Base-by-base conservation (phyloP, 192 early-diverging fungal genomes). In the Backusella liffmaniae region DNA sequence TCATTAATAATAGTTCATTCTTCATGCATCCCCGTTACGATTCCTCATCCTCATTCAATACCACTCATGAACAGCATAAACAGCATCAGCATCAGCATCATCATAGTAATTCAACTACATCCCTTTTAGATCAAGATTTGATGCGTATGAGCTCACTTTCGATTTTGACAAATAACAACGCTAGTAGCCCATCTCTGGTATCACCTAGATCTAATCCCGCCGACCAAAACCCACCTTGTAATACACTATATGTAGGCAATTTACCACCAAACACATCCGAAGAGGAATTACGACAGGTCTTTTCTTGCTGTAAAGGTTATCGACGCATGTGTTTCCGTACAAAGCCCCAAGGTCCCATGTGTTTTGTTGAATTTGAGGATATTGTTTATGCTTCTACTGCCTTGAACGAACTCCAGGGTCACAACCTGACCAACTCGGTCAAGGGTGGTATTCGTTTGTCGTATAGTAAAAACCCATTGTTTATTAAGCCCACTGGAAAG, bases 301-400 rank as follows among this genome's bases (percentile, higher is more conserved):
- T 99, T 86, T 85, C 86, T 15, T 73, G 82, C 18, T 92, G 94
- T 68, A 85, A 87, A 16, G 97, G 97, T 8, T 99, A 93, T 90
- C 92, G 93, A 75, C 90, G 97, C 44, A 86, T 99, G 86, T 94
- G 90, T 69, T 99, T 94, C 89, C 88, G 92, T 49, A 87, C 87
- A 49, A 93, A 97, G 76, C 90, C 94, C 29, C 95, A 96, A 79
- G 97, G 97, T 0, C 97, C 97, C 29, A 99, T 99, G 95, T 97
- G 96, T 84, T 99, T 99, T 94, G 96, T 99, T 66, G 97, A 99
- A 90, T 99, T 99, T 92, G 97, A 97, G 74, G 93, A 92, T 85
- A 92, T 99, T 42, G 86, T 89, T 41, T 96, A 88, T 84, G 97
- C 97, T 29, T 96, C 96, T 26, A 92, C 93, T 70, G 96, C 96